Evolutionary conservation across 1,284 basidiomycete species (phyloP).

Genomic region (Trichosporon inkin): DNA sequence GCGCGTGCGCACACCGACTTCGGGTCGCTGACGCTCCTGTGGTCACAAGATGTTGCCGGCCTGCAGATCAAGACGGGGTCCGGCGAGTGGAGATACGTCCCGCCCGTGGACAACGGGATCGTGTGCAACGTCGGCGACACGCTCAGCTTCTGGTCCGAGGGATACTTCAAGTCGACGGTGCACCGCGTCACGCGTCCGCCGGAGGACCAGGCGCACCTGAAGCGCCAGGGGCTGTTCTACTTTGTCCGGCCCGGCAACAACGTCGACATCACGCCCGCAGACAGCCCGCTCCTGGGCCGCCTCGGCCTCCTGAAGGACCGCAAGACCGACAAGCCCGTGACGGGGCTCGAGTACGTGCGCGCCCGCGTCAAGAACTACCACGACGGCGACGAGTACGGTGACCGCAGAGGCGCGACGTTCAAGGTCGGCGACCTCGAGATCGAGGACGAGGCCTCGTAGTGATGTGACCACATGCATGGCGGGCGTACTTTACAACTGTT

Average conservation of each 20-base stretch:
- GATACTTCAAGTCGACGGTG: constrained; percentile 34
- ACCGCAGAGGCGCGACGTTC: constrained; percentile 14
- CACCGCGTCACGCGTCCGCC: constrained; percentile 36
- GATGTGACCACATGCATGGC: background rate
- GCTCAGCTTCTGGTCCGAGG: constrained; percentile 37
- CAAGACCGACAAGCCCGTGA: constrained; percentile 13
- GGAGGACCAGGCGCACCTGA: constrained; percentile 32
- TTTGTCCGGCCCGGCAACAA: constrained; percentile 36
- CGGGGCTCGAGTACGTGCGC: constrained; percentile 17
- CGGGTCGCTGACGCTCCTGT: constrained; percentile 35
- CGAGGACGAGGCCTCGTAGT: constrained; percentile 17
- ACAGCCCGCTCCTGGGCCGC: constrained; percentile 27
- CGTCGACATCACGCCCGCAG: constrained; percentile 29
- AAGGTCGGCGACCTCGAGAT: constrained; percentile 18
- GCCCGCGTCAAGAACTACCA: constrained; percentile 18
- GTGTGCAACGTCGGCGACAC: constrained; percentile 40
- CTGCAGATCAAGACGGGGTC: constrained; percentile 35
- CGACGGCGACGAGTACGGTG: constrained; percentile 2
- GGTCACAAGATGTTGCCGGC: constrained; percentile 36
- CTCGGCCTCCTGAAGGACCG: constrained; percentile 22
- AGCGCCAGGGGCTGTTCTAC: constrained; percentile 36
- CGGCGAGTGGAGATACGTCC: constrained; percentile 34
- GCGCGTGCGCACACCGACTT: constrained; percentile 37
- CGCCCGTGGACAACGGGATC: constrained; percentile 30
- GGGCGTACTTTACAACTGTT: background rate